These are phyloP conservation scores for Vicia faba DNA, from an alignment of 306 rosid genomes.

Conservation along the genomic window DNA sequence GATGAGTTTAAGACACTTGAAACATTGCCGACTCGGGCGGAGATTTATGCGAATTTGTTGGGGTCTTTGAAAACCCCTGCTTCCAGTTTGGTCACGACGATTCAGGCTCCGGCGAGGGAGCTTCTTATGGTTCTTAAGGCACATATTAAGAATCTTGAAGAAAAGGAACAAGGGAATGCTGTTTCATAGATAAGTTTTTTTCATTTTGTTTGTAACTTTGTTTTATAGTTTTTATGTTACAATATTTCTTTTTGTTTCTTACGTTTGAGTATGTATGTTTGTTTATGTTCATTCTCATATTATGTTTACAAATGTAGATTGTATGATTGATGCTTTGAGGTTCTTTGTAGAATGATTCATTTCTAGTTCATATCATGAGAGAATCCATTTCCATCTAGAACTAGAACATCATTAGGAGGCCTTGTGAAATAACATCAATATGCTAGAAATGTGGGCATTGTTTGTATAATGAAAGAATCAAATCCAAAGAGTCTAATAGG, in stretches of 20 bases:
- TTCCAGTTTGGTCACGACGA: conserved; percentile 64
- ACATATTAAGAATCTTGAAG: conserved; percentile 70
- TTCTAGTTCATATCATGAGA: background rate
- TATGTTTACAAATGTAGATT: conserved; percentile 25
- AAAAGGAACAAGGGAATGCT: conserved; percentile 49
- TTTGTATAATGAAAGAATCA: no score
- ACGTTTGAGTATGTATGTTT: conserved; percentile 13
- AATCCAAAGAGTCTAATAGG: background rate
- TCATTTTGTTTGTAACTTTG: background rate
- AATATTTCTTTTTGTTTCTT: conserved; percentile 15
- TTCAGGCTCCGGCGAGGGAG: conserved; percentile 90
- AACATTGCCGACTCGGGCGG: conserved; percentile 73
- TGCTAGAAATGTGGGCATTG: no score
- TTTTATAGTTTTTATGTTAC: background rate
- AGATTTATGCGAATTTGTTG: conserved; percentile 75
- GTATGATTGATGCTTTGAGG: conserved; percentile 19
- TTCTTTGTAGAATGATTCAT: background rate
- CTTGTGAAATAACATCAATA: no score
- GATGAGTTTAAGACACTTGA: conserved; percentile 69
- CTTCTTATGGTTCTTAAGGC: conserved; percentile 75
- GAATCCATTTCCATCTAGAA: conserved; percentile 1
- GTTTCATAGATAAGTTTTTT: conserved; percentile 46
- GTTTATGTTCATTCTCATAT: background rate
- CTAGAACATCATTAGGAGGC: background rate
- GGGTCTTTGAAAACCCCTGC: conserved; percentile 73